Evolutionary conservation across 768 basidiomycete genomes (phyloP), one percentile per base, ranked within the genome.

Genomic region (Mycena albidolilacea): DNA sequence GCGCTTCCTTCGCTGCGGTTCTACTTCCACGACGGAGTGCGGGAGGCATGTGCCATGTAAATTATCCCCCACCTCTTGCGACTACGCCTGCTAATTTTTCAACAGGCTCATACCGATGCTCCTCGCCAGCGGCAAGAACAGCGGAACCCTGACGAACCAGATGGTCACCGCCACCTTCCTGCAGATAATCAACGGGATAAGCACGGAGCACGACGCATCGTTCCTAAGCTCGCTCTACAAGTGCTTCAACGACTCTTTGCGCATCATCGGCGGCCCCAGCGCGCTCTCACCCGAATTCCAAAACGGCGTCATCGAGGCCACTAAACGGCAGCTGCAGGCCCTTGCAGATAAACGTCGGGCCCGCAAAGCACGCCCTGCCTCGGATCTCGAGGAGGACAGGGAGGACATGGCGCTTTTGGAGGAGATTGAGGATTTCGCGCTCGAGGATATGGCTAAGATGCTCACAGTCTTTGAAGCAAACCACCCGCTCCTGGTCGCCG

Each of bases 1-100:
- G 88, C 92, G 2, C 82, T 96, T 1, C 93, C 93, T 0, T 90
- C 89, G 2, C 78, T 96, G 58, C 83, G 87, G 54, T 96, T 95
- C 77, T 93, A 91, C 78, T 95, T 95, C 82, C 94, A 96, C 74
- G 95, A 96, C 67, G 94, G 95, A 1, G 95, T 96, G 0, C 80
- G 94, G 23, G 95, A 96, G 78, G 93, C 93, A 0, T 91, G 86
- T 79, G 91, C 91, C 0, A 85, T 94, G 94, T 95, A 76, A 63
- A 90, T 85, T 30, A 3, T 35, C 17, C 48, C 17, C 38, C 44
- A 43, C 35, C 67, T n/a, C 66, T 41, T 44, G 38, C 12, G 21
- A 35, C 38, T 44, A n/a, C 48, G 37, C 30, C 52, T 17, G 41
- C 58, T 48, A 14, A 72, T 59, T 23, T 54, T 7, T n/a, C 54